Conservation (phyloP, 805 yeast species). For the Clavispora carvajalis region DNA sequence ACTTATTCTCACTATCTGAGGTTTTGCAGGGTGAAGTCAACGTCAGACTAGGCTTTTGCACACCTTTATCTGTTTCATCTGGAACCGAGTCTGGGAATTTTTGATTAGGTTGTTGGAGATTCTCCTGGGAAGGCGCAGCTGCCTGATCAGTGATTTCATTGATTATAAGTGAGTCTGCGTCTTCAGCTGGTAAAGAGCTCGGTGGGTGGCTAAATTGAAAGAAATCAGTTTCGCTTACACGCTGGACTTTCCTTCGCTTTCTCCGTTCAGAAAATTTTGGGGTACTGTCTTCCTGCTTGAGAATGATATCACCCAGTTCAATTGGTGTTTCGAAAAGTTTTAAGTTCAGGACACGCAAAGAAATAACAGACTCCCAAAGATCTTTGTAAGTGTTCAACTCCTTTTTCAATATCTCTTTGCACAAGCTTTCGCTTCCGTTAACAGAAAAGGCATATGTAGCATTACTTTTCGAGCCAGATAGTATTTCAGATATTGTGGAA, state of each 20-base stretch:
- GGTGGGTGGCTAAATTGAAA: constrained; percentile 20
- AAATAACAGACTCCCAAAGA: background rate
- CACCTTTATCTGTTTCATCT: no score
- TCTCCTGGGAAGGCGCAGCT: background rate
- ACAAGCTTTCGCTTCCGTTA: background rate
- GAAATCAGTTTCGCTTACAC: constrained; percentile 29
- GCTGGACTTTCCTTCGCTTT: constrained; percentile 29
- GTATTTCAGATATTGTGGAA: background rate
- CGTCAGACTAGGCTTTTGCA: no score
- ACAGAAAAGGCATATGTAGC: background rate
- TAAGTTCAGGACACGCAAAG: background rate
- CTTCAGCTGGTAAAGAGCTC: background rate
- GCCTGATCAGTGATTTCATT: background rate
- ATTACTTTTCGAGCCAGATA: background rate
- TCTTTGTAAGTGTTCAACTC: background rate
- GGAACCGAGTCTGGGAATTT: no score
- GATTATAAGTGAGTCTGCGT: background rate
- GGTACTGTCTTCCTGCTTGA: background rate
- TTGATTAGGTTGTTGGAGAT: no score
- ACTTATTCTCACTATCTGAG: no score
- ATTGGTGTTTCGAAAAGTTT: background rate
- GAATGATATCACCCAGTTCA: background rate
- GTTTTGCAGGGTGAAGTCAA: no score
- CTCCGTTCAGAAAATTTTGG: constrained; percentile 12
- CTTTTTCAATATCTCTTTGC: background rate